Conservation (phyloP, 768 basidiomycete genomes). For the Tricholoma terreum region DNA sequence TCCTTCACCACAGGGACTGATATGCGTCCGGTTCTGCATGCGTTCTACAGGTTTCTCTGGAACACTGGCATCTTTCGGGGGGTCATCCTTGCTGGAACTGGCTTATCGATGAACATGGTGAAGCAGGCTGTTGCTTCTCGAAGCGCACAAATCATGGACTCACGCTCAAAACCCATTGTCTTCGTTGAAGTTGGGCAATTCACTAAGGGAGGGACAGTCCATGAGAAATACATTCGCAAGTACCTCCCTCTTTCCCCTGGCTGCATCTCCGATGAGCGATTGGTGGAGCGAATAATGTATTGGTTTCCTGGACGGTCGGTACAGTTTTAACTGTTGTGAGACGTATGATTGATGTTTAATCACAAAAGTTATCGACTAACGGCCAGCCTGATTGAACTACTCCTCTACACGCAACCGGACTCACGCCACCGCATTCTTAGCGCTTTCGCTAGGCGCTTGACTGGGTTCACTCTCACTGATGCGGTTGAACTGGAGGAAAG, state of each 20-base stretch:
- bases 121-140: slow-evolving; percentile 3
- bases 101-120: slow-evolving; percentile 10
- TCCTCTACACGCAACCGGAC: slow-evolving; percentile 7
- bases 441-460: slow-evolving; percentile 12
- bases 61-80: slow-evolving; percentile 2
- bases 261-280: slow-evolving; percentile 10
- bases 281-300: slow-evolving; percentile 14
- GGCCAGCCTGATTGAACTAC: slow-evolving; percentile 16
- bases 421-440: slow-evolving; percentile 16
- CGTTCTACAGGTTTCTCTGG: slow-evolving; percentile 7
- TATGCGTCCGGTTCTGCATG: slow-evolving; percentile 8
- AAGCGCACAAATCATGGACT: slow-evolving; percentile 5
- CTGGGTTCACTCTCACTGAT: slow-evolving; percentile 16
- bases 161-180: slow-evolving; percentile 1
- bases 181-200: slow-evolving; percentile 8
- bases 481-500: slow-evolving; percentile 15
- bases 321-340: background rate
- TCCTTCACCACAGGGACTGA: slow-evolving; percentile 7
- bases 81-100: slow-evolving; percentile 11
- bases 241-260: background rate
- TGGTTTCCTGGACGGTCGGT: slow-evolving; percentile 11
- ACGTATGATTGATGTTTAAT: background rate
- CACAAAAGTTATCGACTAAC: slow-evolving; percentile 13
- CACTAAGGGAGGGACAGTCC: background rate
- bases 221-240: slow-evolving; percentile 5